Percentiles rank a stretch among this genome's conserved stretches.
These are phyloP conservation scores for Euphorbia lathyris DNA, from an alignment of 345 rosid species.

Conservation along the genomic window DNA sequence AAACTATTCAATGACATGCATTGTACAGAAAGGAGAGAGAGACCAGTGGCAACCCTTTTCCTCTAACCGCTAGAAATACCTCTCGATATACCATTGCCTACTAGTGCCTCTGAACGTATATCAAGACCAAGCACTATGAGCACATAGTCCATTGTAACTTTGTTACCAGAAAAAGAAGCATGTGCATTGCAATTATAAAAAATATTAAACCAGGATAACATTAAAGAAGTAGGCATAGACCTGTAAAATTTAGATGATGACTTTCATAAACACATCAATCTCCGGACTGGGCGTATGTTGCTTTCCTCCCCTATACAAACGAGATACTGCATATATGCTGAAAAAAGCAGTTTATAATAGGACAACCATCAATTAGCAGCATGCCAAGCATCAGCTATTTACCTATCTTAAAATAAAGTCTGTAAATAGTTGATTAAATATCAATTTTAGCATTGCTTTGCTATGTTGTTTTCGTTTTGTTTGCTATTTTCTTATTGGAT, in stretches of 20 bases:
- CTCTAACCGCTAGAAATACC: slow-evolving; percentile 96
- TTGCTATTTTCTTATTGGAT: background rate
- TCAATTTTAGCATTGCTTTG: too few relatives aligned
- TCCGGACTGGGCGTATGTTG: too few relatives aligned
- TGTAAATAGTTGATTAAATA: too few relatives aligned
- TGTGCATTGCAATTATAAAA: slow-evolving; percentile 20
- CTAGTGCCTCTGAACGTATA: slow-evolving; percentile 74
- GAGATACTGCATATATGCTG: too few relatives aligned
- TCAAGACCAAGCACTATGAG: slow-evolving; percentile 90
- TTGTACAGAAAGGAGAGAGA: slow-evolving; percentile 24
- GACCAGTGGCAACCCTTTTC: slow-evolving; percentile 92
- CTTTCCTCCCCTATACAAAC: too few relatives aligned
- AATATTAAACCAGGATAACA: slow-evolving; percentile 6
- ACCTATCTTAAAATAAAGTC: too few relatives aligned
- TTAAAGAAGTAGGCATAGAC: too few relatives aligned
- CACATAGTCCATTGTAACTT: slow-evolving; percentile 78
- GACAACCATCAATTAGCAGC: too few relatives aligned
- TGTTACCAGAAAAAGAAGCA: slow-evolving; percentile 75
- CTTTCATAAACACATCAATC: slow-evolving; percentile 99
- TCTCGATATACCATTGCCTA: slow-evolving; percentile 89
- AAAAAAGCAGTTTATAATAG: too few relatives aligned
- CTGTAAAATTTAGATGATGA: too few relatives aligned
- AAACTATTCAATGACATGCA: background rate
- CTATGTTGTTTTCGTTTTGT: background rate
- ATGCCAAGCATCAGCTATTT: too few relatives aligned